Evolutionary conservation across 257 asterid genomes (phyloP).

Genomic region (Capsicum pubescens): DNA sequence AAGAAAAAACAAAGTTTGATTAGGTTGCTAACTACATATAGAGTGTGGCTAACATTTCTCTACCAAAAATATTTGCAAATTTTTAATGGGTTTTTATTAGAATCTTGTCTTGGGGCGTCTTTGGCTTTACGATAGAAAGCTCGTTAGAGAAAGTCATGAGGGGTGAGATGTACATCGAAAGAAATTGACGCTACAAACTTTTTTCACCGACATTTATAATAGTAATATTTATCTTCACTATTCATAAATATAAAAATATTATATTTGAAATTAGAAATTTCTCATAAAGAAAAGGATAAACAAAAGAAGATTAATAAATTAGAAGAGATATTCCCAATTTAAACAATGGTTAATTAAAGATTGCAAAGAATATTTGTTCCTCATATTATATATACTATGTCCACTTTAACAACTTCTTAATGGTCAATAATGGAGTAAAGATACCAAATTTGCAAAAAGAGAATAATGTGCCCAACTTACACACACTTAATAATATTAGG

Average conservation of each 20-base stretch:
- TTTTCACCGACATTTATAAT: too few species aligned
- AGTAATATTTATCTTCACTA: background rate
- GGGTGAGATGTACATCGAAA: too few species aligned
- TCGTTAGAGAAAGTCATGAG: too few species aligned
- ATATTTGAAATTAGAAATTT: background rate
- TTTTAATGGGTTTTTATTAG: too few species aligned
- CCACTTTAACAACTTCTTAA: slow-evolving; percentile 29
- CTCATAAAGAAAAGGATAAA: background rate
- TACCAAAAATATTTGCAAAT: background rate
- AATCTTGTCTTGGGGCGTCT: too few species aligned
- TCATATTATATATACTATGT: slow-evolving; percentile 24
- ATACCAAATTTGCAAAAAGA: slow-evolving; percentile 29
- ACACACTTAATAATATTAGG: background rate
- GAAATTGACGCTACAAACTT: too few species aligned
- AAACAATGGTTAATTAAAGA: slow-evolving; percentile 6
- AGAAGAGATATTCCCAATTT: slow-evolving; percentile 17
- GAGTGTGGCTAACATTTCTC: background rate
- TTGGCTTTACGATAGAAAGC: too few species aligned
- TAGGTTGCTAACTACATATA: background rate
- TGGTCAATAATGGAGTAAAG: slow-evolving; percentile 35
- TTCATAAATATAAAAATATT: background rate
- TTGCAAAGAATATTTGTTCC: slow-evolving; percentile 17
- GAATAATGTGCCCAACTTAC: slow-evolving; percentile 53
- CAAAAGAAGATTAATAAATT: background rate
- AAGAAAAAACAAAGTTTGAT: background rate